These are phyloP conservation scores for Sugiyamaella chiloensis DNA, from an alignment of 805 yeast species.

Conservation along the genomic window DNA sequence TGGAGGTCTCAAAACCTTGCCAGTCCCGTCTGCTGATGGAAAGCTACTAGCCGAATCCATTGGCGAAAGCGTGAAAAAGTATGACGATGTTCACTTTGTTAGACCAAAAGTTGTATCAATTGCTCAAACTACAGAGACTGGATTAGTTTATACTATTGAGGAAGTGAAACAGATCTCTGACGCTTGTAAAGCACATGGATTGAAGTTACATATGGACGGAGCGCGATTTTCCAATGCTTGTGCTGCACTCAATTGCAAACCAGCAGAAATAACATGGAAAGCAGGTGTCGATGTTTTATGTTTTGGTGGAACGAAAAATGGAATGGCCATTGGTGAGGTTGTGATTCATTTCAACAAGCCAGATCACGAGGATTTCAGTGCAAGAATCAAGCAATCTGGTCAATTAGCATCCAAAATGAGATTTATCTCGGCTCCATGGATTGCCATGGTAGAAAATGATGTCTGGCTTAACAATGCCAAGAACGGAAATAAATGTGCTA, in stretches of 20 bases:
- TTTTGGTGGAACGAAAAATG: slow-evolving; percentile 10
- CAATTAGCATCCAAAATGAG: slow-evolving; percentile 12
- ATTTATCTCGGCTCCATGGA: slow-evolving; percentile 10
- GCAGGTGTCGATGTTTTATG: slow-evolving; percentile 12
- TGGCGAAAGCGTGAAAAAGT: background rate
- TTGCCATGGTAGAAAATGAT: slow-evolving; percentile 4
- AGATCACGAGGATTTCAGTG: slow-evolving; percentile 5
- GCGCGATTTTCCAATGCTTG: slow-evolving; percentile 11
- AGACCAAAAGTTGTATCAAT: slow-evolving; percentile 10
- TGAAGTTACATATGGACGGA: slow-evolving; percentile 12
- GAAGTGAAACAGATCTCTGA: slow-evolving; percentile 9
- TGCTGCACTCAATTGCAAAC: slow-evolving; percentile 7
- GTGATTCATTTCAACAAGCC: slow-evolving; percentile 7
- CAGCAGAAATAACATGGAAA: slow-evolving; percentile 12
- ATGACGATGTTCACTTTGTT: slow-evolving; percentile 5
- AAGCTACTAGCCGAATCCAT: slow-evolving; percentile 4
- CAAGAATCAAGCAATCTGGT: slow-evolving; percentile 10
- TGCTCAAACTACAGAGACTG: slow-evolving; percentile 10
- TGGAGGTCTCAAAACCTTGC: slow-evolving; percentile 7
- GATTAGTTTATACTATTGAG: slow-evolving; percentile 6
- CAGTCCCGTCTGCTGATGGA: slow-evolving; percentile 2
- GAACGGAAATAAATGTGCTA: slow-evolving; percentile 8
- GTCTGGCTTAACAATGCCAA: slow-evolving; percentile 10
- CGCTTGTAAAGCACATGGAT: slow-evolving; percentile 2
- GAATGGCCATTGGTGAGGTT: slow-evolving; percentile 12